Conservation (phyloP, 768 basidiomycete species). For the Termitomyces titanicus region DNA sequence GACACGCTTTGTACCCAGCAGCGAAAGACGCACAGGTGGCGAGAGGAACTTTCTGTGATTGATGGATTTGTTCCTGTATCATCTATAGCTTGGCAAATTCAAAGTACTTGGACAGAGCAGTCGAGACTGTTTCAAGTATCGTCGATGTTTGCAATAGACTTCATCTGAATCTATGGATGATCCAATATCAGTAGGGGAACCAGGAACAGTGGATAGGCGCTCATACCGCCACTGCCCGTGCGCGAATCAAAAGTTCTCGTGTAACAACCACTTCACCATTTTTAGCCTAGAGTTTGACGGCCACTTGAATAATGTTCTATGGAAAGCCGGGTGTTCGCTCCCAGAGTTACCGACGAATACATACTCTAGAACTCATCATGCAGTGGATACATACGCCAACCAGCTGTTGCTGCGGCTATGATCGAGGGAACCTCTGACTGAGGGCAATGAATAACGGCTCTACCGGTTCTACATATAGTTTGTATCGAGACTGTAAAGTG, state of each 20-base stretch:
- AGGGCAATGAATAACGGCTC: conserved; percentile 88
- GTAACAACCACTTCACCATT: conserved; percentile 89
- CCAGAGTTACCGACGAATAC: conserved; percentile 96
- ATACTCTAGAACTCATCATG: conserved; percentile 81
- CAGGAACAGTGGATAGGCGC: conserved; percentile 18
- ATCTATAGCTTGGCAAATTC: conserved; percentile 92
- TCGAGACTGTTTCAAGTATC: conserved; percentile 71
- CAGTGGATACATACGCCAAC: conserved; percentile 84
- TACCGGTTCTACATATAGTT: conserved; percentile 69
- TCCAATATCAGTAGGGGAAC: neutral
- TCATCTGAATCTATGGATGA: conserved; percentile 98
- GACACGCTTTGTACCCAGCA: conserved; percentile 81
- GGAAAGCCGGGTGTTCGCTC: conserved; percentile 98
- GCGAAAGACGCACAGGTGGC: conserved; percentile 79
- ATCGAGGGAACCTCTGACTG: conserved; percentile 97
- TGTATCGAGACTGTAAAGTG: conserved; percentile 61
- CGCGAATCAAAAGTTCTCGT: conserved; percentile 80
- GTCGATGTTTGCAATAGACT: conserved; percentile 77
- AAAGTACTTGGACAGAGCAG: conserved; percentile 81
- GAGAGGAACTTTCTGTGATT: conserved; percentile 50
- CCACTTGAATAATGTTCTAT: no score
- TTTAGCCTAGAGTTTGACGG: conserved; percentile 95
- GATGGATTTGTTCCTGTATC: conserved; percentile 93
- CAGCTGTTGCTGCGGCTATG: conserved; percentile 93
- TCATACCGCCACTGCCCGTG: conserved; percentile 83